phyloP scores from a whole-genome alignment of 2,329 filamentous ascomycete genomes.

The Gyromitra esculenta region DNA sequence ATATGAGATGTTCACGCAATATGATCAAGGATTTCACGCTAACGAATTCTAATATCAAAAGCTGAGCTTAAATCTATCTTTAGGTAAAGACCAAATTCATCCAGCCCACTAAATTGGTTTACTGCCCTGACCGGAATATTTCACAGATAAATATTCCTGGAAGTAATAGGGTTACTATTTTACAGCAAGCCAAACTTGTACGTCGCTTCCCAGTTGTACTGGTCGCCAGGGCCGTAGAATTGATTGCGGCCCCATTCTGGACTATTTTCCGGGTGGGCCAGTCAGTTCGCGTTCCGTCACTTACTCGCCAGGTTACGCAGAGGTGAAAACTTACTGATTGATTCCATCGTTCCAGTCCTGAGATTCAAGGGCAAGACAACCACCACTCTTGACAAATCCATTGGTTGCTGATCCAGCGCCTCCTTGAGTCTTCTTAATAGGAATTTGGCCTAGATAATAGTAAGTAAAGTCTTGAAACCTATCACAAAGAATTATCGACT shows the following conservation, averaged over 20 bases:
- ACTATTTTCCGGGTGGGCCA: neutral
- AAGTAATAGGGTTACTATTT: neutral
- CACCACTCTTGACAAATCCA: constrained; percentile 72
- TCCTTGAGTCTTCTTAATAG: constrained; percentile 75
- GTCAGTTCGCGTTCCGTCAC: constrained; percentile 10
- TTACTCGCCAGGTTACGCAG: neutral
- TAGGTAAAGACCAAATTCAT: neutral
- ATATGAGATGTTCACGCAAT: too few species aligned
- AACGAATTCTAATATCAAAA: neutral
- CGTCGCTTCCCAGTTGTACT: constrained; percentile 47
- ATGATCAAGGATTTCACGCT: too few species aligned
- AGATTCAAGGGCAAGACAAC: constrained; percentile 89
- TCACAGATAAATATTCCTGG: neutral
- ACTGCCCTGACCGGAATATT: neutral
- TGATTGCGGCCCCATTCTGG: constrained; percentile 80
- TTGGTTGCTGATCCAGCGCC: constrained; percentile 67
- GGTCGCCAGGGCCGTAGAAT: constrained; percentile 66
- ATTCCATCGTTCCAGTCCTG: constrained; percentile 95
- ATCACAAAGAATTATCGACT: neutral
- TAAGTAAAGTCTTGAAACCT: neutral
- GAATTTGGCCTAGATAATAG: constrained; percentile 4
- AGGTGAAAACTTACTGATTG: constrained; percentile 68
- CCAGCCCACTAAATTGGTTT: neutral
- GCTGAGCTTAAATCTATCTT: neutral
- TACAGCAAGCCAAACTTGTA: constrained; percentile 49